phyloP scores from a whole-genome alignment of 345 rosid genomes.

The Sonneratia caseolaris region DNA sequence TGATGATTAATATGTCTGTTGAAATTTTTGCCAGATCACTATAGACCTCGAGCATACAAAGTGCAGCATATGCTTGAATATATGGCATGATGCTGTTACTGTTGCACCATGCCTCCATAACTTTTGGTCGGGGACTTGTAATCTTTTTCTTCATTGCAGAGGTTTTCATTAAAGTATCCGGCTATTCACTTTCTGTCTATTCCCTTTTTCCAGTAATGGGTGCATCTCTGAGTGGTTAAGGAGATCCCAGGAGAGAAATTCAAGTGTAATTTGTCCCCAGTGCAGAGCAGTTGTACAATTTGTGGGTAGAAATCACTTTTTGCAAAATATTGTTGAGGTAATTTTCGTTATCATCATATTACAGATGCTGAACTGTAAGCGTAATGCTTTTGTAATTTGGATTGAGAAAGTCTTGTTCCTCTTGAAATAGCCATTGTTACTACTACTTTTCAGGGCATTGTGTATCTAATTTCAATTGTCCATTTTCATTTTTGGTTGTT shows the following conservation, averaged over 20 bases:
- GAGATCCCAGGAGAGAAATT: conserved; percentile 21
- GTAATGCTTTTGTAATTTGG: neutral
- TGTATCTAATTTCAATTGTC: neutral
- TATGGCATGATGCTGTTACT: conserved; percentile 93
- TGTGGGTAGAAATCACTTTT: conserved; percentile 81
- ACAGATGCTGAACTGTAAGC: neutral
- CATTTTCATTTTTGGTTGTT: neutral
- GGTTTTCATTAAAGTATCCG: neutral
- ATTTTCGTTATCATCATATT: neutral
- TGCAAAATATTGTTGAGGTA: conserved; percentile 74
- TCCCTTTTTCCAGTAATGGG: conserved; percentile 30
- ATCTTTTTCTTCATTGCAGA: neutral
- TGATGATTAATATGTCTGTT: conserved; percentile 2
- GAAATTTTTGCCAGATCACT: conserved; percentile 38
- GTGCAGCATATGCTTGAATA: conserved; percentile 85
- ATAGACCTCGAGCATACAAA: conserved; percentile 69
- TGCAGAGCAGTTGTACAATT: conserved; percentile 78
- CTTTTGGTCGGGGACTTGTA: conserved; percentile 50
- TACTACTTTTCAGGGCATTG: too few species aligned
- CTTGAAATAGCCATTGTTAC: neutral
- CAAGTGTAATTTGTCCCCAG: conserved; percentile 72
- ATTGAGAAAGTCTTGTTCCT: neutral
- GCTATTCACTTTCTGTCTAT: conserved; percentile 15
- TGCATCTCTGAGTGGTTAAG: too few species aligned
- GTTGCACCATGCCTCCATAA: conserved; percentile 94